Evolutionary conservation across 495 filamentous ascomycete genomes (phyloP), one percentile per base, ranked within the genome.

Genomic region (Penicillium odoratum): DNA sequence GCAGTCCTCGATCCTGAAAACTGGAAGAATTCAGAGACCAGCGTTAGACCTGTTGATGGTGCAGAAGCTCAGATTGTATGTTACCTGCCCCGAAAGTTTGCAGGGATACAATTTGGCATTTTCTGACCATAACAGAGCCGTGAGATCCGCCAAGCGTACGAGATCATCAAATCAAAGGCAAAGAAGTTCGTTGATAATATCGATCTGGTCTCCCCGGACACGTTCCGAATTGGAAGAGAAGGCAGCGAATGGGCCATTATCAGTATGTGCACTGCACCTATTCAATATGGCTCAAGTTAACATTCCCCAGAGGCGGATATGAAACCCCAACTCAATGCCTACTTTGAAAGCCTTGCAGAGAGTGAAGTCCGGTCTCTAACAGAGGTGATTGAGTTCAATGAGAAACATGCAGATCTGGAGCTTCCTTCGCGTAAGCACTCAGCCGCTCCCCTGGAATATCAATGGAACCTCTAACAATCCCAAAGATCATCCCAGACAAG

Each of bases 351-450:
- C 34, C 55, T 72, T 25, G 55, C 46, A 29, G 64, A 70, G 43
- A 51, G 55, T 48, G 53, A 63, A 31, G 58, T 64, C 11, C 47
- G 57, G 40, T 59, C 55, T 7, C 48, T 66, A 9, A 53, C 55
- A 1, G 55, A 59, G 6, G 31, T 57, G 6, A 69, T 71, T n/a
- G 60, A 58, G 49, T 69, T 60, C 48, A 66, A 50, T 51, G 52
- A 34, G 34, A 56, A 51, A 53, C 67, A 59, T 61, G 65, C 59
- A 18, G 69, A 69, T 47, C 40, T 63, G 34, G 57, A 61, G 48
- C 53, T 73, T 4, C 59, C 70, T 25, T 8, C 45, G 26, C 48
- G 71, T 51, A 61, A 60, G 56, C 47, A 28, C 29, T 48, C 34
- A 18, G 33, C 53, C 36, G 38, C 13, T 48, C 21, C 46, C 33